Percentiles rank a stretch among this genome's conserved stretches.
Conservation (phyloP, 2,329 filamentous ascomycete species). For the Neoascochyta sp. region DNA sequence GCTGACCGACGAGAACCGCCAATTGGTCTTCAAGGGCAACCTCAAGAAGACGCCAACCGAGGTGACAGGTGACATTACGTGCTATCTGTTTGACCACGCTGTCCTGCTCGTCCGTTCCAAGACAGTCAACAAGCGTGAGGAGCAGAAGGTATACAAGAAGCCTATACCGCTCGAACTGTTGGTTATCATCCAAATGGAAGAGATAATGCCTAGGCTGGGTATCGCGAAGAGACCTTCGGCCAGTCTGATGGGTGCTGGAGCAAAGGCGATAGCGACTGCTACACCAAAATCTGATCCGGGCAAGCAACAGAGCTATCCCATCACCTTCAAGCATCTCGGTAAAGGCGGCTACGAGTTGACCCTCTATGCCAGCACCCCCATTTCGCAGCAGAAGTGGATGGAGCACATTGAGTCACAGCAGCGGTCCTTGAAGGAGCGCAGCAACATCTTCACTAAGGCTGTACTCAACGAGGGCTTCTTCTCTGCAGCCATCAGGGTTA, state of each 20-base stretch:
- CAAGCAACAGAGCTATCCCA: conserved; percentile 77
- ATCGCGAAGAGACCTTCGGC: conserved; percentile 83
- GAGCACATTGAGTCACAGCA: conserved; percentile 92
- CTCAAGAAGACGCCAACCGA: conserved; percentile 92
- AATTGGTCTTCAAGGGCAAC: conserved; percentile 89
- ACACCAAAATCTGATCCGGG: conserved; percentile 34
- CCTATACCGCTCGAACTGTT: conserved; percentile 92
- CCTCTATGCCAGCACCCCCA: conserved; percentile 79
- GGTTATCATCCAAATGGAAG: conserved; percentile 94
- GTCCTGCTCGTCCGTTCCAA: conserved; percentile 89
- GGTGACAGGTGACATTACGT: conserved; percentile 76
- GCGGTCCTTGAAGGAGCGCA: conserved; percentile 72
- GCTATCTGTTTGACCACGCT: conserved; percentile 94
- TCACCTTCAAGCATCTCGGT: conserved; percentile 93
- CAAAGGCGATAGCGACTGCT: conserved; percentile 48
- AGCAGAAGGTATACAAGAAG: conserved; percentile 90
- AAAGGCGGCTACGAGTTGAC: conserved; percentile 94
- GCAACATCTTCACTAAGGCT: conserved; percentile 66
- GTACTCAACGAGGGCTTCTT: conserved; percentile 83
- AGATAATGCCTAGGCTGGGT: conserved; percentile 78
- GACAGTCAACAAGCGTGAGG: conserved; percentile 86
- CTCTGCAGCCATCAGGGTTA: conserved; percentile 81
- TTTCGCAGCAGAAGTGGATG: conserved; percentile 92
- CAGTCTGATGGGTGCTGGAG: conserved; percentile 57
- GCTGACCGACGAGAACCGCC: conserved; percentile 86